Evolutionary conservation across 1,284 basidiomycete species (phyloP), one percentile per base, ranked within the genome.

Genomic region (Agroathelia rolfsii): DNA sequence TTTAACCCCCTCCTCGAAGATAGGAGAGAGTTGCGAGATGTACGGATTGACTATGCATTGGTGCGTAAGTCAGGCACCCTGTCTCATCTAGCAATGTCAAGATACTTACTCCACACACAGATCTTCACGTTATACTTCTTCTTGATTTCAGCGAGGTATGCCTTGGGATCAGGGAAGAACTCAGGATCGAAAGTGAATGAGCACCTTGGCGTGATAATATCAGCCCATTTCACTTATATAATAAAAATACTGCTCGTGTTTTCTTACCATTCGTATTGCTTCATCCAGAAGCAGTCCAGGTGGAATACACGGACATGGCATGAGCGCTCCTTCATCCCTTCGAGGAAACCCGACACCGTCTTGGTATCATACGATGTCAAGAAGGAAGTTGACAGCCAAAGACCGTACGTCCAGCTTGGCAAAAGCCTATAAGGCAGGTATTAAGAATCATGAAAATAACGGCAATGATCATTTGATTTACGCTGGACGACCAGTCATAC

Each of bases 211-310:
- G 16, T 6, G 13, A 9, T 20, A 22, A 13, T 32, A 22, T 18
- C n/a, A 15, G 9, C 9, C 10, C 12, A 7, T 14, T 18, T 28
- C 18, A 28, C 3, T 2, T 11, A 19, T n/a, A 10, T 9, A n/a
- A 14, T 12, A 24, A 15, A 22, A 24, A 26, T 5, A 15, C 15
- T n/a, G 11, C 8, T 15, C 12, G 13, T 7, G 12, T 8, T 14
- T 13, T 28, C 51, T 30, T 35, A 65, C 79, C 79, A 82, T 54
- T 81, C 74, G 50, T 80, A 82, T 49, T 76, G 72, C 49, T 77
- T 79, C 78, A 82, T 82, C 76, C 76, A 82, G 59, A 82, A 84
- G 48, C 79, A 83, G 48, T 85, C 81, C 26, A 83, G 51, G 44
- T 85, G 80, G 58, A 83, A 77, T 1, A 82, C 77, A n/a, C 78